Conservation (phyloP, 2,329 filamentous ascomycete species). For the Polychaeton citri region DNA sequence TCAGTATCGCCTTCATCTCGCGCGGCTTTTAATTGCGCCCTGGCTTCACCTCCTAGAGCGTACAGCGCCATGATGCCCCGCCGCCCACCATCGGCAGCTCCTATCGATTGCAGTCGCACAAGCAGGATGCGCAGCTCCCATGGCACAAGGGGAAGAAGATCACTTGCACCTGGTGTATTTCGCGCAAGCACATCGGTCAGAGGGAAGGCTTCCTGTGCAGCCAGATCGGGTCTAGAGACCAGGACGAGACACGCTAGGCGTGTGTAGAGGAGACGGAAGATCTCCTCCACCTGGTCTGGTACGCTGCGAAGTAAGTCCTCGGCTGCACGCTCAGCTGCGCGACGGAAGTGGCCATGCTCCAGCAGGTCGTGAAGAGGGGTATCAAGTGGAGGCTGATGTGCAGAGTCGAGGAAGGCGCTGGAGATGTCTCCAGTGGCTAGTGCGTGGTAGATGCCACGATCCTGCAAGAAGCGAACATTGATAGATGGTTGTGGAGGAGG, state of each 20-base stretch:
- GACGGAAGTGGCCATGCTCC: constrained; percentile 61
- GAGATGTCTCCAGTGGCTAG: constrained; percentile 51
- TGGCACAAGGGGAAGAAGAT: constrained; percentile 56
- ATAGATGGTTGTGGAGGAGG: constrained; percentile 36
- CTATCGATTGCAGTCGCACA: constrained; percentile 72
- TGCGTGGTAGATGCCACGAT: constrained; percentile 71
- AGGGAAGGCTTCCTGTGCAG: constrained; percentile 48
- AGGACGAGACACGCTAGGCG: constrained; percentile 72
- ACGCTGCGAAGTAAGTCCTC: constrained; percentile 28
- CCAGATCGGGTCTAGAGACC: constrained; percentile 48
- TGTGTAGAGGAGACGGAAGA: constrained; percentile 69
- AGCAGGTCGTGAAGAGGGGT: constrained; percentile 58
- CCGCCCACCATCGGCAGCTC: constrained; percentile 70
- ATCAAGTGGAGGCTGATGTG: constrained; percentile 48
- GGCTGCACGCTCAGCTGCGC: constrained; percentile 30
- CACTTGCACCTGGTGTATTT: constrained; percentile 35
- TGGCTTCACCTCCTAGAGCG: constrained; percentile 46
- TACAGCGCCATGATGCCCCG: constrained; percentile 83
- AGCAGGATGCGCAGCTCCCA: constrained; percentile 78
- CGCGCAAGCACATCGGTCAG: constrained; percentile 41
- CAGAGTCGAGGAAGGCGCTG: constrained; percentile 54
- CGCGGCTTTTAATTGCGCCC: constrained; percentile 14
- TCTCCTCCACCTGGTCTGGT: constrained; percentile 47
- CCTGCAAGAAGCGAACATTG: constrained; percentile 69
- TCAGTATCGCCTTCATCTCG: constrained; percentile 40